Base-by-base conservation (phyloP, 495 filamentous ascomycete species). In the Aspergillus taichungensis region DNA sequence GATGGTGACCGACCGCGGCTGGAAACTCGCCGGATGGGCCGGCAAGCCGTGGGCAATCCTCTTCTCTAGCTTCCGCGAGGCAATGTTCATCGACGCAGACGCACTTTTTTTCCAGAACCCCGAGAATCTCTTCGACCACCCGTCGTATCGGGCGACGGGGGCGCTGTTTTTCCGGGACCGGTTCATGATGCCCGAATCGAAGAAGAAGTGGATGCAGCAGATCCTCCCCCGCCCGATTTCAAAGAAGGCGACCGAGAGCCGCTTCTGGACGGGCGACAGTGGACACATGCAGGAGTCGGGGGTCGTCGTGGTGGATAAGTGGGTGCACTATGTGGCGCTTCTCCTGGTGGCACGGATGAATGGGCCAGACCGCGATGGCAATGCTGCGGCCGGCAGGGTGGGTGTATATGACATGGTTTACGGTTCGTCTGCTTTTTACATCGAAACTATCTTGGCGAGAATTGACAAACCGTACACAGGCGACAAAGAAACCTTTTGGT, bases 51-150 rank as follows among this genome's bases (percentile, higher is more conserved):
- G 74, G 30, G 60, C 73, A 7, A 64, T 77, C n/a, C 48, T 77
- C 1, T 64, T 73, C 35, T 72, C 67, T 0, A 61, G 59, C 32
- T 78, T 76, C 47, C 60, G 69, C 13, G 55, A 71, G 47, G 58
- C 70, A 1, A 66, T 77, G 18, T 76, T 75, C 50, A 66, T 77
- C 42, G 74, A 77, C 51, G 64, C 68, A 11, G 72, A 76, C 44
- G 49, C 54, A 13, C 57, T 74, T 7, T 71, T 74, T 8, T 43
- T 72, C 7, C 49, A 55, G 13, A 57, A 68, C 37, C 73, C 72
- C 2, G 66, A 62, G 24, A 5, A 27, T 0, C 53, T 77, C 6
- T 73, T 79, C 41, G 38, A 34, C 5, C 45, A 64, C 13, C 36
- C 41, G 10, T 49, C 46, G 1, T 66, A 67, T 38, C 34, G 40